A percentile compares a stretch with the other conserved stretches of the same genome.
These are phyloP conservation scores for Clitocybe nebularis DNA, from an alignment of 1,284 basidiomycete species.

Conservation along the genomic window DNA sequence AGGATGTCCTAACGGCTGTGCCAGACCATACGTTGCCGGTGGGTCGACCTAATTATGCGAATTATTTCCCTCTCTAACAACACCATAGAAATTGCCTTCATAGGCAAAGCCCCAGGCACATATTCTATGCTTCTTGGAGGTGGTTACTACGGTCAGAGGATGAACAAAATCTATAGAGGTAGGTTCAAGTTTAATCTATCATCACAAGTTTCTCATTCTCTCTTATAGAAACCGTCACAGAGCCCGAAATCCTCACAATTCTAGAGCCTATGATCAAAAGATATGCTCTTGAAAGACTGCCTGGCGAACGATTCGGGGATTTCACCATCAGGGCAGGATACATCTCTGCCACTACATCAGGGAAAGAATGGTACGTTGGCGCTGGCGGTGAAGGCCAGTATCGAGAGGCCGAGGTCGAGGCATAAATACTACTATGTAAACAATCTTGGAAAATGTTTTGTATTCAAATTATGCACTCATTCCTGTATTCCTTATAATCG, in stretches of 20 bases:
- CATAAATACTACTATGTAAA: background rate
- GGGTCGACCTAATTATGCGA: constrained; percentile 18
- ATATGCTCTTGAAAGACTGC: constrained; percentile 84
- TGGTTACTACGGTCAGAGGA: constrained; percentile 87
- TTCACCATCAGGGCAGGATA: constrained; percentile 89
- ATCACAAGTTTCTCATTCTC: background rate
- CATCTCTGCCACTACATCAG: constrained; percentile 74
- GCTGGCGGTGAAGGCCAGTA: constrained; percentile 70
- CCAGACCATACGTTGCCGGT: constrained; percentile 92
- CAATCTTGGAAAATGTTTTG: background rate
- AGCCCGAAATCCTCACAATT: constrained; percentile 91
- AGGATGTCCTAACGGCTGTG: constrained; percentile 92
- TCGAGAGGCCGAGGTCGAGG: constrained; percentile 16
- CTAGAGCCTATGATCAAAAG: constrained; percentile 90
- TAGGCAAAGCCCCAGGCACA: constrained; percentile 92
- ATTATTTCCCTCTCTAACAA: constrained; percentile 1
- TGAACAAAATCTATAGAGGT: constrained; percentile 92
- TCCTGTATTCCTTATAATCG: too few relatives aligned
- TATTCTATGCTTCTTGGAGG: constrained; percentile 97
- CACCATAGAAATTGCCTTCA: constrained; percentile 82
- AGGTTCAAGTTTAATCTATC: constrained; percentile 15
- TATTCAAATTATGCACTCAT: too few relatives aligned
- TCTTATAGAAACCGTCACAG: constrained; percentile 78
- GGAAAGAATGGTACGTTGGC: constrained; percentile 79
- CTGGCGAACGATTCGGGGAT: constrained; percentile 96